Conservation (phyloP, 345 rosid species). For the Citrus mangshanensis region DNA sequence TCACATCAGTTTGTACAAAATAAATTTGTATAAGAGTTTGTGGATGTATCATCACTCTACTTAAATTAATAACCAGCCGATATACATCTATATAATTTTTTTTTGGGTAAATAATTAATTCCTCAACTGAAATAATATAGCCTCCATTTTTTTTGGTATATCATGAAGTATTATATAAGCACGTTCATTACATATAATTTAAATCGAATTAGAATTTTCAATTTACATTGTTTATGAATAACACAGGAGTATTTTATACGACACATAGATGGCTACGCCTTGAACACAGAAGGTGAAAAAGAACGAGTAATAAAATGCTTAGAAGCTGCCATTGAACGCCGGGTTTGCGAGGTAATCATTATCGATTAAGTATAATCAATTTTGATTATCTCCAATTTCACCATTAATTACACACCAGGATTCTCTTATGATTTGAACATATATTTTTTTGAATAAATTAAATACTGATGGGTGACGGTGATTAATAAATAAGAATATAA, state of each 20-base stretch:
- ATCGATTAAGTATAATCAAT: not conserved
- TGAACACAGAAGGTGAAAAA: conserved; percentile 33
- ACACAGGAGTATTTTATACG: conserved; percentile 37
- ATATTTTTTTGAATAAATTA: too few relatives aligned
- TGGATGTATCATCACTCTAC: too few relatives aligned
- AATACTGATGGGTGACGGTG: too few relatives aligned
- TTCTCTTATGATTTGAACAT: too few relatives aligned
- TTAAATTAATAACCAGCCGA: too few relatives aligned
- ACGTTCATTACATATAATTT: not conserved
- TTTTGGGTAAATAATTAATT: too few relatives aligned
- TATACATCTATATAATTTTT: too few relatives aligned
- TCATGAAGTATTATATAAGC: not conserved
- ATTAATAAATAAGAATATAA: too few relatives aligned
- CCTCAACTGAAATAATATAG: not conserved
- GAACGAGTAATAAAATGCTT: conserved; percentile 49
- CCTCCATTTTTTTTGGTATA: not conserved
- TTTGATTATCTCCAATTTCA: too few relatives aligned
- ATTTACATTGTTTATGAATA: not conserved
- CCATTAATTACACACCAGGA: too few relatives aligned
- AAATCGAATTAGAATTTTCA: not conserved
- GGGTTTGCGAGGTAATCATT: conserved; percentile 44
- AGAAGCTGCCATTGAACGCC: conserved; percentile 53
- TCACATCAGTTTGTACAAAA: too few relatives aligned
- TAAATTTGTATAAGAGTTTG: too few relatives aligned
- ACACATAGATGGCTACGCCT: conserved; percentile 31